These are phyloP conservation scores for Yarrowia porcina DNA, from an alignment of 805 yeast genomes.

Conservation along the genomic window DNA sequence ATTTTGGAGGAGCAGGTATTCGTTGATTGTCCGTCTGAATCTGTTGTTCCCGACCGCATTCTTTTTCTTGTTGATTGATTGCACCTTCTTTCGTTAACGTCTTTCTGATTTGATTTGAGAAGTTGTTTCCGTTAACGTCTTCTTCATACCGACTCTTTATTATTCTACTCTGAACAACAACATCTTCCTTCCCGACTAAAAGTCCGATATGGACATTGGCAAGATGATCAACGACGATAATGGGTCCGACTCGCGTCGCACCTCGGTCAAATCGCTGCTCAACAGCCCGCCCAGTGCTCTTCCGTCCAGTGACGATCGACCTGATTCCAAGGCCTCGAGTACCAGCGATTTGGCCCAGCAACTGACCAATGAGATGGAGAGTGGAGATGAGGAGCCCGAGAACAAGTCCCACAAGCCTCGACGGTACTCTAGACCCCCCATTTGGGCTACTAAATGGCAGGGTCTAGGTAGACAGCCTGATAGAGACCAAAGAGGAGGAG, in stretches of 20 bases:
- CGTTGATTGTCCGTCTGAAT: background rate
- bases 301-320: background rate
- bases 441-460: conserved; percentile 79
- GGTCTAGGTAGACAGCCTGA: conserved; percentile 39
- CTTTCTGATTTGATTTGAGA: too few species aligned
- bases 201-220: conserved; percentile 21
- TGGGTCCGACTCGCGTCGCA: conserved; percentile 23
- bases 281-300: conserved; percentile 3
- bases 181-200: background rate
- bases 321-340: conserved; percentile 6
- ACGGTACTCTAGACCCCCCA: conserved; percentile 62
- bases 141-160: too few species aligned
- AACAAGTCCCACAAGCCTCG: conserved; percentile 48
- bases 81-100: background rate
- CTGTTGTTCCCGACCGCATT: background rate
- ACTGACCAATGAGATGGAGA: conserved; percentile 5
- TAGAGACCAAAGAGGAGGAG: background rate
- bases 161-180: too few species aligned
- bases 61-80: background rate
- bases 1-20: background rate
- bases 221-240: conserved; percentile 23
- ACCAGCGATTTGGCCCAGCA: conserved; percentile 12
- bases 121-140: too few species aligned
- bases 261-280: conserved; percentile 21
- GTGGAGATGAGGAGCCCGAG: background rate